Evolutionary conservation across 805 yeast genomes (phyloP).

Genomic region (Trichomonascus vanleenenianus): DNA sequence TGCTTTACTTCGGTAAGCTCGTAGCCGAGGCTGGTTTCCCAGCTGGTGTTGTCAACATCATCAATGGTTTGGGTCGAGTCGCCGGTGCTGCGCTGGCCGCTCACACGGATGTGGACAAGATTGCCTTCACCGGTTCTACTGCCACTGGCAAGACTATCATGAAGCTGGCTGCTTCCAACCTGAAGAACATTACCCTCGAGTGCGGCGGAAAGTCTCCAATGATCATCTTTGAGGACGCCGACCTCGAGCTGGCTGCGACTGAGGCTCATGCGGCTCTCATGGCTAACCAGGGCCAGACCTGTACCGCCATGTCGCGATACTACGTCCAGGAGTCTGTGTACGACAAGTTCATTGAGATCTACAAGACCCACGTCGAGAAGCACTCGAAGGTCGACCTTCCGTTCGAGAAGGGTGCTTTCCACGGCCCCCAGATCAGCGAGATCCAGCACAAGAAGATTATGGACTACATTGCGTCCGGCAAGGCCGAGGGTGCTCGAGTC

Average conservation of each 20-base stretch:
- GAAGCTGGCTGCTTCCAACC: slow-evolving; percentile 60
- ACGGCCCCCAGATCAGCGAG: slow-evolving; percentile 86
- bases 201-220: slow-evolving; percentile 95
- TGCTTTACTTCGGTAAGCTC: slow-evolving; percentile 50
- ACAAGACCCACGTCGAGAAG: slow-evolving; percentile 44
- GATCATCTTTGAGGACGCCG: slow-evolving; percentile 79
- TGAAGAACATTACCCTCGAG: slow-evolving; percentile 87
- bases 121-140: slow-evolving; percentile 93
- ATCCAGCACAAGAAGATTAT: slow-evolving; percentile 69
- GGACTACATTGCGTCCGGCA: slow-evolving; percentile 66
- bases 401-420: slow-evolving; percentile 62
- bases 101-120: slow-evolving; percentile 65
- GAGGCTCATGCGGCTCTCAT: slow-evolving; percentile 73
- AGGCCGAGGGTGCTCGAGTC: slow-evolving; percentile 73
- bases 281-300: slow-evolving; percentile 92
- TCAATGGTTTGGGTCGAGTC: slow-evolving; percentile 59
- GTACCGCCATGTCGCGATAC: slow-evolving; percentile 89
- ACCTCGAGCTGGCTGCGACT: slow-evolving; percentile 65
- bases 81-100: slow-evolving; percentile 62
- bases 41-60: slow-evolving; percentile 64
- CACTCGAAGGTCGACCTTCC: slow-evolving; percentile 68
- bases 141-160: slow-evolving; percentile 77
- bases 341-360: slow-evolving; percentile 58
- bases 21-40: slow-evolving; percentile 67
- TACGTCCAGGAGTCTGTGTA: slow-evolving; percentile 79